Percentiles rank a stretch among this genome's conserved stretches.
Evolutionary conservation across 805 yeast genomes (phyloP).

Genomic region (Candida multigemmis): DNA sequence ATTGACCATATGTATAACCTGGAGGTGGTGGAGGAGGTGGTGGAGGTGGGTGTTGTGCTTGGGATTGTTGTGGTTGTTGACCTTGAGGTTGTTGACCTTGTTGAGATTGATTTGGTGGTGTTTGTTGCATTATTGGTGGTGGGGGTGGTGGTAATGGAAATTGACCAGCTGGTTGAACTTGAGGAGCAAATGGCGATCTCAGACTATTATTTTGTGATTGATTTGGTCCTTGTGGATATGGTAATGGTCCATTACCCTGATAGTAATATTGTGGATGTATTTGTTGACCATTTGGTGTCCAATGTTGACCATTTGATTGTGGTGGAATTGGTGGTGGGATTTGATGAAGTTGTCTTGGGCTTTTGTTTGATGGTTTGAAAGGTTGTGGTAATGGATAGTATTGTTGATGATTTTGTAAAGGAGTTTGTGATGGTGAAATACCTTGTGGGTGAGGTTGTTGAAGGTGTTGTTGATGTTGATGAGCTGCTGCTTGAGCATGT

Average conservation of each 20-base stretch:
- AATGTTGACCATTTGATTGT: no score
- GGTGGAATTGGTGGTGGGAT: no score
- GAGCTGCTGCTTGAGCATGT: not conserved
- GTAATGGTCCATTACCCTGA: no score
- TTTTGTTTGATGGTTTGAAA: slow-evolving; percentile 5
- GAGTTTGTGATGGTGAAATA: slow-evolving; percentile 4
- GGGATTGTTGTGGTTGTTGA: slow-evolving; percentile 13
- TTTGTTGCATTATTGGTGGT: slow-evolving; percentile 6
- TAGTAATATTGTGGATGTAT: no score
- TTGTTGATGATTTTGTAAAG: slow-evolving; percentile 6
- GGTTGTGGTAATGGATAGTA: slow-evolving; percentile 6
- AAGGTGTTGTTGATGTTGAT: slow-evolving; percentile 2
- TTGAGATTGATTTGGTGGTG: slow-evolving; percentile 5
- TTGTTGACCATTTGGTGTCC: no score
- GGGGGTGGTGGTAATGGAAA: slow-evolving; percentile 4
- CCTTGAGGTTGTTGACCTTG: slow-evolving; percentile 8
- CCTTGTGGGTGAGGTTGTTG: slow-evolving; percentile 4
- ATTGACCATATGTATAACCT: slow-evolving; percentile 29
- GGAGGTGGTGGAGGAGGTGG: slow-evolving; percentile 10
- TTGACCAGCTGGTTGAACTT: no score
- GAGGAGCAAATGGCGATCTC: no score
- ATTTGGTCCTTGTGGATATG: no score
- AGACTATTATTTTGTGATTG: no score
- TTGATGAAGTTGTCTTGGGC: no score
- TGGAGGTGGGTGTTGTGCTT: slow-evolving; percentile 11